Evolutionary conservation across 2,329 filamentous ascomycete species (phyloP).

Genomic region (Whalleya microplaca): DNA sequence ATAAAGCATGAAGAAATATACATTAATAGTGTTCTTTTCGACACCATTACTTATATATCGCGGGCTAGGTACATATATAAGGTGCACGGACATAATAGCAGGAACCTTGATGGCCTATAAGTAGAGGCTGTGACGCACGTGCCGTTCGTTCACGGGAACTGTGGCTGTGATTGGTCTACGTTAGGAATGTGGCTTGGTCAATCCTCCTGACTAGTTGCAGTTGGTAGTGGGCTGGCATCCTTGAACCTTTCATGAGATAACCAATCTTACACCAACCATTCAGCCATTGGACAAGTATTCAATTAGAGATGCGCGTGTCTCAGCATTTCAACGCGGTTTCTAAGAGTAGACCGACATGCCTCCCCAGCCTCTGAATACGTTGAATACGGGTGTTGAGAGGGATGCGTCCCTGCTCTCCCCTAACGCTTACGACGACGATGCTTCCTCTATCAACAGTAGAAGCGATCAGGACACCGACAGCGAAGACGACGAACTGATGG

Average conservation of each 20-base stretch:
- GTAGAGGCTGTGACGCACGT: background rate
- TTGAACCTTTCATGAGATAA: background rate
- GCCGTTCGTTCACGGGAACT: background rate
- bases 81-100: background rate
- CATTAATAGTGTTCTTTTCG: too few species aligned
- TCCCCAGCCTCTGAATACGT: conserved; percentile 35
- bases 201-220: background rate
- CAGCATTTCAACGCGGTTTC: conserved; percentile 1
- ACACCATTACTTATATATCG: too few species aligned
- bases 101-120: background rate
- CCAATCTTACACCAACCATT: background rate
- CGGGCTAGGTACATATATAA: too few species aligned
- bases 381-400: conserved; percentile 35
- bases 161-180: background rate
- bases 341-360: conserved; percentile 30
- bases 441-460: conserved; percentile 65
- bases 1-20: too few species aligned
- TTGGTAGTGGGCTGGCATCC: too few species aligned
- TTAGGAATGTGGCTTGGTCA: background rate
- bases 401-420: conserved; percentile 62
- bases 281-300: background rate
- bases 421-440: conserved; percentile 69
- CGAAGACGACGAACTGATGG: conserved; percentile 72
- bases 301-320: conserved; percentile 14
- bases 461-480: conserved; percentile 77